Conservation (phyloP, 345 rosid species). For the Noccaea caerulescens region DNA sequence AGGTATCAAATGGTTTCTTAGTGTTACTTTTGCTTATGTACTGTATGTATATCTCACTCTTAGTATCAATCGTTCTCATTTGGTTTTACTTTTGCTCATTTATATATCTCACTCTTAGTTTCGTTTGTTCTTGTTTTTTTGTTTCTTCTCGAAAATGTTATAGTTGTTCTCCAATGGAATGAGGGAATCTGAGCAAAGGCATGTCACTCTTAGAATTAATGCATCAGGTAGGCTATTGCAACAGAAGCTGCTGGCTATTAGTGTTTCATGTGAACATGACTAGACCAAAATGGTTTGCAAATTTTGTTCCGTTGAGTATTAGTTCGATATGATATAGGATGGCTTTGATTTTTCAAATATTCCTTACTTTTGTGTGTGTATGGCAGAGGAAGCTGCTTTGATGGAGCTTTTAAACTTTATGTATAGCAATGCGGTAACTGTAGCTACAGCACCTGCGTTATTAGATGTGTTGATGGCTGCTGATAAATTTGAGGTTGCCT, state of each 20-base stretch:
- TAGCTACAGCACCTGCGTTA: slow-evolving; percentile 76
- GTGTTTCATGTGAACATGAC: neutral
- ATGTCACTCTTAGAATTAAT: slow-evolving; percentile 79
- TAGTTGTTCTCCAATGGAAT: slow-evolving; percentile 98
- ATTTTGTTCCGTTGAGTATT: neutral
- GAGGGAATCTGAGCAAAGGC: slow-evolving; percentile 96
- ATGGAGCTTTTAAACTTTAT: slow-evolving; percentile 96
- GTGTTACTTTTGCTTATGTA: neutral
- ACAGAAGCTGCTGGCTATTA: neutral
- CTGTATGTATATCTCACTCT: slow-evolving; percentile 5
- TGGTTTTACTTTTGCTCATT: neutral
- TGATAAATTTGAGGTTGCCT: slow-evolving; percentile 96
- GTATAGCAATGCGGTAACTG: slow-evolving; percentile 78
- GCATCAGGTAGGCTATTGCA: slow-evolving; percentile 66
- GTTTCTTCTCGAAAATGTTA: neutral
- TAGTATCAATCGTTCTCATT: slow-evolving; percentile 6
- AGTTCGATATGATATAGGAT: neutral
- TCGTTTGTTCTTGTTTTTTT: neutral
- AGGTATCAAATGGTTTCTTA: slow-evolving; percentile 48
- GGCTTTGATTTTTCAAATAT: slow-evolving; percentile 19
- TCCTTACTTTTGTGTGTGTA: slow-evolving; percentile 8
- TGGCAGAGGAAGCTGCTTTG: slow-evolving; percentile 92
- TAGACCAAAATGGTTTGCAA: neutral
- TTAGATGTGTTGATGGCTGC: slow-evolving; percentile 98
- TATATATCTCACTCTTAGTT: slow-evolving; percentile 1